A percentile compares a stretch with the other conserved stretches of the same genome.
Evolutionary conservation across 495 filamentous ascomycete species (phyloP).

Genomic region (Penicillium bovifimosum): DNA sequence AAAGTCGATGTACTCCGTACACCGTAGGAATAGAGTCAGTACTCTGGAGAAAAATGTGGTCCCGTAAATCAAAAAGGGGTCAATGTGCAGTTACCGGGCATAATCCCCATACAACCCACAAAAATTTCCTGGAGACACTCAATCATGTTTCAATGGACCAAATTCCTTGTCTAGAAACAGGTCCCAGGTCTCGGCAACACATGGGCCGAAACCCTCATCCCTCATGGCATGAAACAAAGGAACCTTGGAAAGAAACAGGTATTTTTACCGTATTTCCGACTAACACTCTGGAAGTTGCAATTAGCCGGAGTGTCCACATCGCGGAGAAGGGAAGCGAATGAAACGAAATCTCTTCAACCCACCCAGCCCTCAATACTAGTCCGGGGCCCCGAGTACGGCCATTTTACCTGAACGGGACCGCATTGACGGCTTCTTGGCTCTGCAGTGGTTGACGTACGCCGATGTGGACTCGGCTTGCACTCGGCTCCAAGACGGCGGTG

Average conservation of each 20-base stretch:
- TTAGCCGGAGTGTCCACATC: slow-evolving; percentile 1
- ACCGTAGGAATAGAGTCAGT: neutral
- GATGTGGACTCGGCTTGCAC: slow-evolving; percentile 17
- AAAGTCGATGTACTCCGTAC: too few relatives aligned
- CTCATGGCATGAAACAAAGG: neutral
- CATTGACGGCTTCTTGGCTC: slow-evolving; percentile 4
- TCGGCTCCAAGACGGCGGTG: neutral
- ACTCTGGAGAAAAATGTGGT: slow-evolving; percentile 3
- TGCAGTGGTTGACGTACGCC: slow-evolving; percentile 15
- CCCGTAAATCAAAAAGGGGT: neutral
- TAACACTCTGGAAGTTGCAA: neutral
- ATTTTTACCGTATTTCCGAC: neutral
- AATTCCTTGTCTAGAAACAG: neutral
- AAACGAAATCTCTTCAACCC: neutral
- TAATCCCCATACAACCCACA: slow-evolving; percentile 6
- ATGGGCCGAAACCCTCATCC: neutral
- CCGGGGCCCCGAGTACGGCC: slow-evolving; percentile 22
- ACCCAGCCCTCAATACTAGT: slow-evolving; percentile 10
- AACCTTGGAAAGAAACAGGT: neutral
- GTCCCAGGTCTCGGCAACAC: neutral
- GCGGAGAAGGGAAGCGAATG: slow-evolving; percentile 5
- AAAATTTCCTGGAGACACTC: neutral
- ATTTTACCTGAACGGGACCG: slow-evolving; percentile 20
- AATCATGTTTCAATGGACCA: neutral
- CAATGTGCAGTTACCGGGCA: neutral